Conservation (phyloP, 352 stramenopile genomes). For the Phytophthora melonis region DNA sequence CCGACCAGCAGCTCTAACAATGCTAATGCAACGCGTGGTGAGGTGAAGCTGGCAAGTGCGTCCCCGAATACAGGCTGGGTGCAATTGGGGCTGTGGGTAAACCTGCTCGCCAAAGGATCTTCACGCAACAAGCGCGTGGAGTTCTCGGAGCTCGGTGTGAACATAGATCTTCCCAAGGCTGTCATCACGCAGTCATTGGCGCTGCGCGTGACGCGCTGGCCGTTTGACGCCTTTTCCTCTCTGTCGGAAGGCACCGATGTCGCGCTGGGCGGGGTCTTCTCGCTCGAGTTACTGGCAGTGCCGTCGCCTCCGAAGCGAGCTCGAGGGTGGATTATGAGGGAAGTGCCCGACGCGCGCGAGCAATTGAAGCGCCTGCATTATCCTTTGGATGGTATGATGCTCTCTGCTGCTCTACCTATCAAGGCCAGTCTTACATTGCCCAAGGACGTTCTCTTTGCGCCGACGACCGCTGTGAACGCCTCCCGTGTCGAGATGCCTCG, state of each 20-base stretch:
- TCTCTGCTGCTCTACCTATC: slow-evolving; percentile 69
- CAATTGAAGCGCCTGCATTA: slow-evolving; percentile 77
- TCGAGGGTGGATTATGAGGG: slow-evolving; percentile 81
- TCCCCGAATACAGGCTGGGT: slow-evolving; percentile 47
- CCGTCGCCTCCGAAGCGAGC: slow-evolving; percentile 74
- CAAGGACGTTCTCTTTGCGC: slow-evolving; percentile 58
- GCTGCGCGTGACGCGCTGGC: slow-evolving; percentile 66
- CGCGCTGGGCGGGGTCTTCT: slow-evolving; percentile 72
- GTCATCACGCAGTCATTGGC: slow-evolving; percentile 82
- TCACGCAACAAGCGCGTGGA: slow-evolving; percentile 83
- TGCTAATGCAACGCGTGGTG: slow-evolving; percentile 45
- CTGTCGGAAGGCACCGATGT: slow-evolving; percentile 39
- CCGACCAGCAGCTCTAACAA: slow-evolving; percentile 31
- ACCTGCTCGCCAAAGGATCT: slow-evolving; percentile 76
- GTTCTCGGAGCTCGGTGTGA: slow-evolving; percentile 69
- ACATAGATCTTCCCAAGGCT: slow-evolving; percentile 82
- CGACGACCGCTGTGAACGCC: neutral
- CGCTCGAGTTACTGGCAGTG: slow-evolving; percentile 74
- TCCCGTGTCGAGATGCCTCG: slow-evolving; percentile 38
- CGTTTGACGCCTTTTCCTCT: slow-evolving; percentile 62
- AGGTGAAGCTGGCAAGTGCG: slow-evolving; percentile 74
- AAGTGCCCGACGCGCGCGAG: slow-evolving; percentile 62
- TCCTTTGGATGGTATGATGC: slow-evolving; percentile 77
- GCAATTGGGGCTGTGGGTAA: slow-evolving; percentile 78
- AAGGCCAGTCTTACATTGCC: slow-evolving; percentile 70